Evolutionary conservation across 1,284 basidiomycete genomes (phyloP).

Genomic region (Cutaneotrichosporon dermatis): DNA sequence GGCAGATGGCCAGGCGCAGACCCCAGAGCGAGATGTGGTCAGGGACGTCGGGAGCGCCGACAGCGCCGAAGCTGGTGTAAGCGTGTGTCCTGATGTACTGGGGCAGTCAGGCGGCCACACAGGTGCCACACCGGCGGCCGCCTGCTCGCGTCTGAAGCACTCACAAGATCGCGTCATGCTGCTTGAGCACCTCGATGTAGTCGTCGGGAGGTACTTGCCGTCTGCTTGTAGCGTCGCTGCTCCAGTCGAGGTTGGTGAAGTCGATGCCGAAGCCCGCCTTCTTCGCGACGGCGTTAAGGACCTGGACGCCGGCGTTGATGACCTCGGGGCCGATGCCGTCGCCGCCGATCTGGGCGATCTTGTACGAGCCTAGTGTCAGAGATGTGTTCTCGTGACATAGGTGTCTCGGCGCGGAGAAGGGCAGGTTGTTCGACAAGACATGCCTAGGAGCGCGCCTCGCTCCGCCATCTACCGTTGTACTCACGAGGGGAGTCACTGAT

Average conservation of each 20-base stretch:
- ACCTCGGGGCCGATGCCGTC: slow-evolving; percentile 57
- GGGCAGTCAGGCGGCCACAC: slow-evolving; percentile 53
- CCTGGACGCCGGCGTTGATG: slow-evolving; percentile 48
- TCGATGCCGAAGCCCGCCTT: slow-evolving; percentile 15
- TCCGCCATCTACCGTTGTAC: neutral
- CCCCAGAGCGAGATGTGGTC: slow-evolving; percentile 86
- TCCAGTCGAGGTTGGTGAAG: slow-evolving; percentile 46
- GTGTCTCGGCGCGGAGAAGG: no score
- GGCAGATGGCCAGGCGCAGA: slow-evolving; percentile 64
- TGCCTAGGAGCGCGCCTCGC: no score
- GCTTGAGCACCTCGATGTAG: slow-evolving; percentile 24
- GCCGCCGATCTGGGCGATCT: slow-evolving; percentile 57
- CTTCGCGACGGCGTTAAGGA: slow-evolving; percentile 32
- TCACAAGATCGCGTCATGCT: slow-evolving; percentile 45
- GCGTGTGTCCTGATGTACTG: slow-evolving; percentile 65
- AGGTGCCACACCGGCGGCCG: no score
- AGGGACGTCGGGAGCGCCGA: slow-evolving; percentile 84
- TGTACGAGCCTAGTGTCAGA: neutral
- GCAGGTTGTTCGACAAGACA: no score
- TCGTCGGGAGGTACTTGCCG: slow-evolving; percentile 54
- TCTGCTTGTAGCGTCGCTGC: slow-evolving; percentile 35
- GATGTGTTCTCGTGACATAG: neutral
- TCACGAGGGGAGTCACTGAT: neutral
- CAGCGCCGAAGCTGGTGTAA: slow-evolving; percentile 92
- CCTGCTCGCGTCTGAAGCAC: slow-evolving; percentile 25